Percentiles rank a stretch among this genome's conserved stretches.
These are phyloP conservation scores for Verticillium alfalfae DNA, from an alignment of 2,329 filamentous ascomycete genomes.

Conservation along the genomic window DNA sequence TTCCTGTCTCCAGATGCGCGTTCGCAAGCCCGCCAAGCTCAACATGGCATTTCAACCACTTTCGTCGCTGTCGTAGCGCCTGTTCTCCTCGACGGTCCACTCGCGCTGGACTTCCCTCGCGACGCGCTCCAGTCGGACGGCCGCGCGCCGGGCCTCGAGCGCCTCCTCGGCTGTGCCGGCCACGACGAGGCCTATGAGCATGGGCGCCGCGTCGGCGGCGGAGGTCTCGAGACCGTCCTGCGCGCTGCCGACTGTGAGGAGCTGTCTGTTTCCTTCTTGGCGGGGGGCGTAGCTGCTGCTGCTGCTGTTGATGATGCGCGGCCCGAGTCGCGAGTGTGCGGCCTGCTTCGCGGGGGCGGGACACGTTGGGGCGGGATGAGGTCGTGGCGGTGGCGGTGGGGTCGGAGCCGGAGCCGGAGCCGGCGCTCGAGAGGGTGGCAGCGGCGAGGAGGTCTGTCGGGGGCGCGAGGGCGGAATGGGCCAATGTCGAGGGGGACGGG, in stretches of 20 bases:
- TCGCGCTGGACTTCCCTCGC: slow-evolving; percentile 49
- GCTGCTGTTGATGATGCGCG: slow-evolving; percentile 3
- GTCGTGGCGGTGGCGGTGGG: not conserved
- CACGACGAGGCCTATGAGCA: slow-evolving; percentile 50
- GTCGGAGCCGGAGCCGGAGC: not conserved
- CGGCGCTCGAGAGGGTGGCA: not conserved
- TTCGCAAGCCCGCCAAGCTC: not conserved
- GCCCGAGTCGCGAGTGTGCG: not conserved
- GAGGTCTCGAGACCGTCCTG: slow-evolving; percentile 12
- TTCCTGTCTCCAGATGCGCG: no score
- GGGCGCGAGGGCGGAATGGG: slow-evolving; percentile 1
- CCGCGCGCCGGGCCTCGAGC: slow-evolving; percentile 46
- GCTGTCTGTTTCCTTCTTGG: slow-evolving; percentile 2
- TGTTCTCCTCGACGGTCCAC: slow-evolving; percentile 34
- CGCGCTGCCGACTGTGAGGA: not conserved
- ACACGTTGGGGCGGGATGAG: not conserved
- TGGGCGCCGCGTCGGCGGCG: slow-evolving; percentile 32
- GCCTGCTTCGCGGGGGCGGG: not conserved
- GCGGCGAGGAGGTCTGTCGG: not conserved
- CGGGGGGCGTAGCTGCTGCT: slow-evolving; percentile 6
- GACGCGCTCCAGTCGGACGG: slow-evolving; percentile 46
- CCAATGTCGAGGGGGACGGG: slow-evolving; percentile 2
- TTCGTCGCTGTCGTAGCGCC: slow-evolving; percentile 2
- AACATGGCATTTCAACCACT: not conserved
- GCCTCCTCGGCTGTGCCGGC: slow-evolving; percentile 41